Percentiles rank a stretch among this genome's conserved stretches.
Evolutionary conservation across 2,329 filamentous ascomycete species (phyloP).

Genomic region (Incumbomyces lentus): DNA sequence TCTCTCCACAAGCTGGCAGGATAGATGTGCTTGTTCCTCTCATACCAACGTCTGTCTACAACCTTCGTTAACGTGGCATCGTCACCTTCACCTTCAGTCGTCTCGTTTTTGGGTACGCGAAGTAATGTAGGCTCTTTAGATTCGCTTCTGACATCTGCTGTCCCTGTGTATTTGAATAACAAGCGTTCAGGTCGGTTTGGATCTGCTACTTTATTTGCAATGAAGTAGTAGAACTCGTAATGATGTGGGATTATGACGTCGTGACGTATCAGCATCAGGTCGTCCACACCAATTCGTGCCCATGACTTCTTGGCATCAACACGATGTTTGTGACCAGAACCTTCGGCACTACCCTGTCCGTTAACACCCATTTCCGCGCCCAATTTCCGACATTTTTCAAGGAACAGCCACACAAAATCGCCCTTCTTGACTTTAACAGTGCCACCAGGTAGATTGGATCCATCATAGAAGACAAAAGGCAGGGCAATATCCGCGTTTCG

Average conservation of each 20-base stretch:
- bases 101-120: slow-evolving; percentile 39
- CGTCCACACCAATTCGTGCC: slow-evolving; percentile 89
- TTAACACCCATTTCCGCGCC: slow-evolving; percentile 73
- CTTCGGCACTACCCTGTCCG: slow-evolving; percentile 39
- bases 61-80: slow-evolving; percentile 82
- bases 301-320: slow-evolving; percentile 66
- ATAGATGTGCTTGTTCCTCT: slow-evolving; percentile 96
- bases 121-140: slow-evolving; percentile 34
- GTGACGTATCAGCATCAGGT: slow-evolving; percentile 83
- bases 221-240: slow-evolving; percentile 94
- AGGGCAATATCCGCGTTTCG: slow-evolving; percentile 83
- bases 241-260: slow-evolving; percentile 93
- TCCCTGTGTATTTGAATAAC: slow-evolving; percentile 65
- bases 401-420: slow-evolving; percentile 82
- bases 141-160: slow-evolving; percentile 24
- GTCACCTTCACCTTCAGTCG: slow-evolving; percentile 64
- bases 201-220: slow-evolving; percentile 61
- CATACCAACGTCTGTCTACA: slow-evolving; percentile 92
- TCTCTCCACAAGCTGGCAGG: slow-evolving; percentile 93
- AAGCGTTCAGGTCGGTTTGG: slow-evolving; percentile 61
- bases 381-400: slow-evolving; percentile 84
- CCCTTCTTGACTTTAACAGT: slow-evolving; percentile 83
- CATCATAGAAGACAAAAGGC: slow-evolving; percentile 95
- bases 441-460: slow-evolving; percentile 77
- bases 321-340: slow-evolving; percentile 16